Evolutionary conservation across 768 basidiomycete genomes (phyloP).

Genomic region (Rickenella mellea): DNA sequence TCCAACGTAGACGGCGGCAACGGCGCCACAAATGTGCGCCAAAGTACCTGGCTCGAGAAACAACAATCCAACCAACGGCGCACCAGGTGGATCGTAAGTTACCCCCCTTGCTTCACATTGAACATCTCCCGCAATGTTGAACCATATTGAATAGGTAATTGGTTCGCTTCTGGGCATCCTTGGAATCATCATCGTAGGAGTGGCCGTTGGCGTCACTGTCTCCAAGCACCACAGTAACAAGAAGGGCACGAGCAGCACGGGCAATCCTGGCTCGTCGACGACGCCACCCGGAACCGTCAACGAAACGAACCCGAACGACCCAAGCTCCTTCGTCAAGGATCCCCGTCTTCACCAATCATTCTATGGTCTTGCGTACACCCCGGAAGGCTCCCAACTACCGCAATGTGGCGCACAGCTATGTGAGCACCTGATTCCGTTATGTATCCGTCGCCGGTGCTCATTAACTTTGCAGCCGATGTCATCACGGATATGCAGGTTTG

Average conservation of each 20-base stretch:
- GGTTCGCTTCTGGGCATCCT: constrained; percentile 36
- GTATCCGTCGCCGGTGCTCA: no score
- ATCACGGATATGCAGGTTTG: constrained; percentile 57
- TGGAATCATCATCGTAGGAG: constrained; percentile 45
- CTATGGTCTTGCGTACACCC: constrained; percentile 85
- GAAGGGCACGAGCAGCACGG: constrained; percentile 16
- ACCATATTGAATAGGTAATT: constrained; percentile 33
- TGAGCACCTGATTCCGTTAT: constrained; percentile 13
- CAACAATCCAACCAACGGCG: not conserved
- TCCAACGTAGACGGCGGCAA: not conserved
- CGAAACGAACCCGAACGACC: constrained; percentile 52
- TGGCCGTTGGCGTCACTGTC: constrained; percentile 57
- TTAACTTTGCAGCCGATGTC: constrained; percentile 1
- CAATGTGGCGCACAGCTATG: constrained; percentile 47
- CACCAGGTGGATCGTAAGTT: constrained; percentile 1
- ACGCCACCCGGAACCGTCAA: constrained; percentile 12
- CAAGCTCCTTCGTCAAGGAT: constrained; percentile 70
- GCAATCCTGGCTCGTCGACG: constrained; percentile 12
- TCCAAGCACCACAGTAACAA: constrained; percentile 34
- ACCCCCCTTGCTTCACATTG: not conserved
- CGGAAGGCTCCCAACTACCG: constrained; percentile 61
- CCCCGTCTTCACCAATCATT: constrained; percentile 60
- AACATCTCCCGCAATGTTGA: not conserved
- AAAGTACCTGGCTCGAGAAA: not conserved
- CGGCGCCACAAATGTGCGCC: not conserved